phyloP scores from a whole-genome alignment of 192 early-diverging fungal species.

The Oehlia diaphana region DNA sequence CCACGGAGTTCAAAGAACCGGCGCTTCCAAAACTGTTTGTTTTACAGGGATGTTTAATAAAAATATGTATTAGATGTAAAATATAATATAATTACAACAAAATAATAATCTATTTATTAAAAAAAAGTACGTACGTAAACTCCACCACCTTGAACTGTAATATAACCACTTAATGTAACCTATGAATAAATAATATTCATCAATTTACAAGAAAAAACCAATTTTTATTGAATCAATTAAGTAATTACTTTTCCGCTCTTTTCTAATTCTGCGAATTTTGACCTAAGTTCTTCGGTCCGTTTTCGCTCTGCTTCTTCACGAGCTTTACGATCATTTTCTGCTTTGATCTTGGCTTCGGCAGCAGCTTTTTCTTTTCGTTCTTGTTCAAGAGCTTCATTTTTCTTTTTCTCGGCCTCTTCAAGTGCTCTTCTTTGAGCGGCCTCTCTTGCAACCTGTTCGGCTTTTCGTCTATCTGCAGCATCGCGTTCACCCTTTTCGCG shows the following conservation, averaged over 20 bases:
- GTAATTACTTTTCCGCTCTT: conserved; percentile 42
- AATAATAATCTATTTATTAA: neutral
- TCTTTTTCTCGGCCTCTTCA: conserved; percentile 42
- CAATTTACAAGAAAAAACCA: neutral
- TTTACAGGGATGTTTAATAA: no score
- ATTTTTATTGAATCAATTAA: neutral
- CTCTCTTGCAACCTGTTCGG: conserved; percentile 38
- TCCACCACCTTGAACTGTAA: conserved; percentile 48
- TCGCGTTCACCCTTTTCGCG: conserved; percentile 35
- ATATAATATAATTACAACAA: neutral
- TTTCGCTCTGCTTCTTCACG: conserved; percentile 46
- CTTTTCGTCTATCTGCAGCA: conserved; percentile 33
- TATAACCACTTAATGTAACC: conserved; percentile 39
- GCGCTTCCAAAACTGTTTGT: conserved; percentile 51
- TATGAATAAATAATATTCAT: neutral
- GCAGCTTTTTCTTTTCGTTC: conserved; percentile 41
- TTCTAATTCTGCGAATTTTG: conserved; percentile 34
- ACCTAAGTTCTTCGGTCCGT: conserved; percentile 29
- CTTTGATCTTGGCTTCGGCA: conserved; percentile 52
- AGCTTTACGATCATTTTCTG: conserved; percentile 40
- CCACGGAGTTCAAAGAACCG: conserved; percentile 60
- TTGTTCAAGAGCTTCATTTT: conserved; percentile 37
- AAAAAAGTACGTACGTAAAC: conserved; percentile 23
- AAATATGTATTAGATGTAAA: neutral
- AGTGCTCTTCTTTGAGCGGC: conserved; percentile 34